Conservation (phyloP, 2,329 filamentous ascomycete species). For the Ophiostoma tasmaniense region DNA sequence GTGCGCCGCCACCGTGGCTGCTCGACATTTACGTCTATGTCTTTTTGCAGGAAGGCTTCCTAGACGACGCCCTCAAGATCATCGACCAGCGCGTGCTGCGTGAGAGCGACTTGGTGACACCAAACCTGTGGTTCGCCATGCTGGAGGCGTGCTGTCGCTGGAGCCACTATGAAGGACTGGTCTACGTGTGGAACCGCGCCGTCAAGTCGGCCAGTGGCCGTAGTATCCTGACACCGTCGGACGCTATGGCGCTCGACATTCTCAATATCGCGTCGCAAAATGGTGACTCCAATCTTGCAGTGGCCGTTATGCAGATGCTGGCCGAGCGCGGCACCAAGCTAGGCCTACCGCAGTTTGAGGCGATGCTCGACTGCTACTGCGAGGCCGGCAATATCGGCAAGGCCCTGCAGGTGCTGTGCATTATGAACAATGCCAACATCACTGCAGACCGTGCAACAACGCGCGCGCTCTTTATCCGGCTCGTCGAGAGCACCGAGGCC, state of each 20-base stretch:
- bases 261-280: constrained; percentile 63
- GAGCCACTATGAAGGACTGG: constrained; percentile 55
- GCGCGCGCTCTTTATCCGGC: constrained; percentile 45
- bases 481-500: not conserved
- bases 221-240: constrained; percentile 45
- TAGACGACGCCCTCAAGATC: constrained; percentile 67
- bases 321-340: constrained; percentile 50
- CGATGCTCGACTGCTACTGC: constrained; percentile 64
- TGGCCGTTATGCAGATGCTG: constrained; percentile 60
- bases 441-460: constrained; percentile 52
- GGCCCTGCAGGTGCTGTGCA: constrained; percentile 60
- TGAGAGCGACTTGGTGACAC: constrained; percentile 33
- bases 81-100: constrained; percentile 46
- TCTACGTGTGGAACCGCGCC: constrained; percentile 58
- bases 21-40: constrained; percentile 69
- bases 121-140: constrained; percentile 58
- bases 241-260: constrained; percentile 41
- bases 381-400: constrained; percentile 50
- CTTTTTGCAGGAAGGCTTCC: constrained; percentile 61
- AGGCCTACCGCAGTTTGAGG: constrained; percentile 66
- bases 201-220: constrained; percentile 26
- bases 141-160: constrained; percentile 65
- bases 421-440: constrained; percentile 61
- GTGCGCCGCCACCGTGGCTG: constrained; percentile 58
- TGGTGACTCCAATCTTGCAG: constrained; percentile 60